A percentile compares a stretch with the other conserved stretches of the same genome.
phyloP scores from a whole-genome alignment of 1,139 yeast genomes.

The Yamadazyma triangularis region DNA sequence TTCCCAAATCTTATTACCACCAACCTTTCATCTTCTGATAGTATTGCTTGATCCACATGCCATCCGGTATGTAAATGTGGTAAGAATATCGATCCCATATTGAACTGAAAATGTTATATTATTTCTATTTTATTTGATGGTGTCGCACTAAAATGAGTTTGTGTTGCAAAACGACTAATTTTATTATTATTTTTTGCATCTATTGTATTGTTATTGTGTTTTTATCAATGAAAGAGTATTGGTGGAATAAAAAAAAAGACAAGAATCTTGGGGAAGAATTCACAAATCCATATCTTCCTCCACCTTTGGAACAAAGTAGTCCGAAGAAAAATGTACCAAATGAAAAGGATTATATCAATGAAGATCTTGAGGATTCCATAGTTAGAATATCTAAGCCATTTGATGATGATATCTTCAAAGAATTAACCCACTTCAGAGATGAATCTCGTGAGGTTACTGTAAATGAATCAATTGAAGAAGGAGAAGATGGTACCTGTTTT shows the following conservation, averaged over 20 bases:
- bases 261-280: conserved; percentile 4
- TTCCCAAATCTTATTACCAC: conserved; percentile 88
- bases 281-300: conserved; percentile 4
- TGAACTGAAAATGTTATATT: too few relatives aligned
- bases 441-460: not conserved
- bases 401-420: not conserved
- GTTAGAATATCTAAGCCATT: conserved; percentile 1
- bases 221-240: conserved; percentile 2
- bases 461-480: not conserved
- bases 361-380: conserved; percentile 10
- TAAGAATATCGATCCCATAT: conserved; percentile 81
- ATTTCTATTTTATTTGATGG: too few relatives aligned
- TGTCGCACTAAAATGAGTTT: too few relatives aligned
- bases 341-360: conserved; percentile 6
- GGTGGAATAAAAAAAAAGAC: conserved; percentile 5
- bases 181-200: conserved; percentile 13
- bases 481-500: not conserved
- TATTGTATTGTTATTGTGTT: conserved; percentile 2
- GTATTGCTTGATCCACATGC: conserved; percentile 97
- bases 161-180: too few relatives aligned
- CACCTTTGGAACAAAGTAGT: too few relatives aligned
- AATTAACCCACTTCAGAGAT: not conserved
- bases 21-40: conserved; percentile 76
- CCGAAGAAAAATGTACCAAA: too few relatives aligned
- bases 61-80: conserved; percentile 84